Percentiles rank a stretch among this genome's conserved stretches.
These are phyloP conservation scores for Ormosia emarginata DNA, from an alignment of 306 rosid genomes.

Conservation along the genomic window DNA sequence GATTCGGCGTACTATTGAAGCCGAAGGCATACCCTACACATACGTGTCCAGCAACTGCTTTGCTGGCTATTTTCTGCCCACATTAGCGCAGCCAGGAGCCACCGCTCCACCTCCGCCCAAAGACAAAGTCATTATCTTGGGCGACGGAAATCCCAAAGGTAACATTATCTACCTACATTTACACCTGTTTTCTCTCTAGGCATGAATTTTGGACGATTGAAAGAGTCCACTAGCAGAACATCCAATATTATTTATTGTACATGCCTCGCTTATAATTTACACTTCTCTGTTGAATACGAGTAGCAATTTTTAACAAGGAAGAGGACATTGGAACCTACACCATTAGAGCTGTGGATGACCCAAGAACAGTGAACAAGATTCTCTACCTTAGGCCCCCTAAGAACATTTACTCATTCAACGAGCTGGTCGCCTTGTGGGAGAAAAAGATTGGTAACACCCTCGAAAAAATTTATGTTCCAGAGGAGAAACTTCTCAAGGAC, in stretches of 20 bases:
- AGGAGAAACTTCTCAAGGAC: constrained; percentile 70
- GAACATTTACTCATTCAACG: constrained; percentile 69
- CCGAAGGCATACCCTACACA: constrained; percentile 72
- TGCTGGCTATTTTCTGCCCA: constrained; percentile 72
- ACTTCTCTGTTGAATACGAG: neutral
- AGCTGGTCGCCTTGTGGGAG: constrained; percentile 88
- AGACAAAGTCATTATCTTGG: constrained; percentile 64
- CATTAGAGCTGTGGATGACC: constrained; percentile 85
- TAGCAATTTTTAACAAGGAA: constrained; percentile 77
- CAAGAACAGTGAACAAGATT: constrained; percentile 74
- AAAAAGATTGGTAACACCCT: constrained; percentile 76
- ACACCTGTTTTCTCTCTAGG: neutral
- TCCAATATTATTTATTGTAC: neutral
- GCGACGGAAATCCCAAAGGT: constrained; percentile 84
- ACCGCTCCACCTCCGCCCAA: constrained; percentile 77
- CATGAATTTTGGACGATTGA: neutral
- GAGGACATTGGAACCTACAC: constrained; percentile 81
- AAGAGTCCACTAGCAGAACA: neutral
- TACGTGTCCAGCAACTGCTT: constrained; percentile 62
- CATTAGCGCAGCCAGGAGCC: constrained; percentile 64
- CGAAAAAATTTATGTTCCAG: constrained; percentile 56
- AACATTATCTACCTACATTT: neutral
- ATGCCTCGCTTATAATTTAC: neutral
- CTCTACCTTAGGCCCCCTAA: constrained; percentile 71
- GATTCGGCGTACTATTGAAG: constrained; percentile 65